A percentile compares a stretch with the other conserved stretches of the same genome.
These are phyloP conservation scores for Euphorbia pulcherrima DNA, from an alignment of 345 rosid species.

Conservation along the genomic window DNA sequence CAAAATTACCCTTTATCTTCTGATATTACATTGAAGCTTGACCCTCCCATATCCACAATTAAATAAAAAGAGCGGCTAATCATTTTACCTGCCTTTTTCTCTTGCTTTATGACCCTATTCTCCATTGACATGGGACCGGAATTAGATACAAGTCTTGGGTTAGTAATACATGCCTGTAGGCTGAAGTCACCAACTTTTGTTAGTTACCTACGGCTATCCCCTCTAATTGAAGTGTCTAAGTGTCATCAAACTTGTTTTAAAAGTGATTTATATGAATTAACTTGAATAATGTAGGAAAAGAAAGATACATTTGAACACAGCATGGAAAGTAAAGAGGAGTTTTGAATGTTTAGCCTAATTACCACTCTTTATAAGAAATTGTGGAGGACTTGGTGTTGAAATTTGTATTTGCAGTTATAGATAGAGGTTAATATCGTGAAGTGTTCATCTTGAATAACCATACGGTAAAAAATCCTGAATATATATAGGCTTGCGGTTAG, in stretches of 20 bases:
- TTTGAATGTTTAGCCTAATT: neutral
- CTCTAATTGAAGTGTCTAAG: neutral
- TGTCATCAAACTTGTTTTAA: neutral
- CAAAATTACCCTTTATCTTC: neutral
- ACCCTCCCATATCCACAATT: neutral
- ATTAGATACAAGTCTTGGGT: neutral
- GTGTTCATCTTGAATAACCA: neutral
- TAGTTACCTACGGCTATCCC: neutral
- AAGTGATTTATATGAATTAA: neutral
- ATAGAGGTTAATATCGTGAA: neutral
- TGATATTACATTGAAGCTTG: neutral
- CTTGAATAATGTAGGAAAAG: neutral
- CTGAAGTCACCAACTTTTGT: neutral
- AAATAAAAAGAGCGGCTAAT: neutral
- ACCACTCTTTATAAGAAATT: neutral
- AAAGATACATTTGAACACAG: neutral
- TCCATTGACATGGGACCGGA: neutral
- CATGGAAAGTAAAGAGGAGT: neutral
- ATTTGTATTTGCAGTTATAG: neutral
- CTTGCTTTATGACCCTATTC: neutral
- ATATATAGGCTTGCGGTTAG: neutral
- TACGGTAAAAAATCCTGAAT: constrained; percentile 7
- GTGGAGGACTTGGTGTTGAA: neutral
- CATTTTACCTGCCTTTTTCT: neutral
- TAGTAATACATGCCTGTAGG: neutral